phyloP scores from a whole-genome alignment of 495 filamentous ascomycete species.

The Tuber magnatum region DNA sequence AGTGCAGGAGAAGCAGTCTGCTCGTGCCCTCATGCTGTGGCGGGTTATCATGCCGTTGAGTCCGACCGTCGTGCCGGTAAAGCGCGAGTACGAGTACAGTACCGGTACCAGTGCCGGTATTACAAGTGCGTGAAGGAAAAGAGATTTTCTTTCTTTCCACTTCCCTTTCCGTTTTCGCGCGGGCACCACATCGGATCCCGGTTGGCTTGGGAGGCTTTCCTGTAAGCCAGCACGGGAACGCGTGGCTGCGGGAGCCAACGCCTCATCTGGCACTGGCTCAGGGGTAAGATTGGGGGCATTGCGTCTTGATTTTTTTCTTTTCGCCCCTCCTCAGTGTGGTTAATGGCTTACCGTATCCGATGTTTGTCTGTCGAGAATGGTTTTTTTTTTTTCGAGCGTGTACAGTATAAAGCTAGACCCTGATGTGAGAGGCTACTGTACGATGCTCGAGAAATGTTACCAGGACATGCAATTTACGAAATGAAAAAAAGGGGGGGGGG shows the following conservation, averaged over 20 bases:
- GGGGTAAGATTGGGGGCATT: not conserved
- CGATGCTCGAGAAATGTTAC: not conserved
- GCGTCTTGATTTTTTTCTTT: not conserved
- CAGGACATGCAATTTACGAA: not conserved
- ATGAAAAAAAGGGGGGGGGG: not conserved
- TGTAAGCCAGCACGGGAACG: not conserved
- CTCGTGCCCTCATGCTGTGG: not conserved
- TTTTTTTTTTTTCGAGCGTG: not conserved
- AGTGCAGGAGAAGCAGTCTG: not conserved
- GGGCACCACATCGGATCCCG: not conserved
- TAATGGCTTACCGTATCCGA: not conserved
- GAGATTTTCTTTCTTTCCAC: too few species aligned
- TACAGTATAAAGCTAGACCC: not conserved
- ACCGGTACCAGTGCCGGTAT: too few species aligned
- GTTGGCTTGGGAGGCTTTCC: not conserved
- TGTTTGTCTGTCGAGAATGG: not conserved
- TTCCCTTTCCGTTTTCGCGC: not conserved
- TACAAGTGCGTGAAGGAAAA: not conserved
- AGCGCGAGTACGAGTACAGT: too few species aligned
- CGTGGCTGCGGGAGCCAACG: not conserved
- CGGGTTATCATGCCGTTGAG: not conserved
- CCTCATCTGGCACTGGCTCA: not conserved
- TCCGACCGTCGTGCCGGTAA: not conserved
- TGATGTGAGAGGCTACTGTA: not conserved
- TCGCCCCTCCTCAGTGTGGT: not conserved